Evolutionary conservation across 768 basidiomycete genomes (phyloP), one percentile per base, ranked within the genome.

Genomic region (Macrocybe gigantea): DNA sequence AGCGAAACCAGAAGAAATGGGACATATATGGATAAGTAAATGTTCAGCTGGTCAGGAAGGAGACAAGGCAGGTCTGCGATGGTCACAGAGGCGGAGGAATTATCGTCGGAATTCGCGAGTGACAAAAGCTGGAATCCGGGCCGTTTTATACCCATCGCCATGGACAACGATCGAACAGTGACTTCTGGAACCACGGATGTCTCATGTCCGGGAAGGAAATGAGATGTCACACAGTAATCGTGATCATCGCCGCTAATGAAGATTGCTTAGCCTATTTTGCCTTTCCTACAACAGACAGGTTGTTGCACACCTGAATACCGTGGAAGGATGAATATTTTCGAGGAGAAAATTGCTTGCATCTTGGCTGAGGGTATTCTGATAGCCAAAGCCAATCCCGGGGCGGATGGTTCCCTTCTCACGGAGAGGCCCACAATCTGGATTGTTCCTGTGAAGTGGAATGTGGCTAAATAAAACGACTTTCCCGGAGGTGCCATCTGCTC

Each of bases 51-150:
- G 64, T 93, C 82, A 0, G 94, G 95, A 48, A 98, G 75, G 38
- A 84, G 59, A 65, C 94, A 97, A 9, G 81, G 79, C 6, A 66
- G 60, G 53, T 92, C 83, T 41, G 70, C 74, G 58, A 73, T 69
- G 3, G 65, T 70, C 32, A 69, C 53, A 31, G 44, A 29, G 38
- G 14, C 12, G 9, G 39, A 22, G 6, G 41, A 13, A 5, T 22
- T 10, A 5, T 6, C 35, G 11, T 48, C 33, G 41, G 8, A 32
- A 30, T 36, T 54, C 9, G 69, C 72, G 15, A 98, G 77, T 1
- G 93, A 88, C 38, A 98, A 75, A 13, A 98, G 77, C 56, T 95
- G 91, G 66, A 93, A 93, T 37, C 93, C 95, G 5, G 95, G 93
- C 30, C 73, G 72, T 38, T 75, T 74, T 45, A 98, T 78, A 32